These are phyloP conservation scores for Neurospora sp. DNA, from an alignment of 2,329 filamentous ascomycete species.

Conservation along the genomic window DNA sequence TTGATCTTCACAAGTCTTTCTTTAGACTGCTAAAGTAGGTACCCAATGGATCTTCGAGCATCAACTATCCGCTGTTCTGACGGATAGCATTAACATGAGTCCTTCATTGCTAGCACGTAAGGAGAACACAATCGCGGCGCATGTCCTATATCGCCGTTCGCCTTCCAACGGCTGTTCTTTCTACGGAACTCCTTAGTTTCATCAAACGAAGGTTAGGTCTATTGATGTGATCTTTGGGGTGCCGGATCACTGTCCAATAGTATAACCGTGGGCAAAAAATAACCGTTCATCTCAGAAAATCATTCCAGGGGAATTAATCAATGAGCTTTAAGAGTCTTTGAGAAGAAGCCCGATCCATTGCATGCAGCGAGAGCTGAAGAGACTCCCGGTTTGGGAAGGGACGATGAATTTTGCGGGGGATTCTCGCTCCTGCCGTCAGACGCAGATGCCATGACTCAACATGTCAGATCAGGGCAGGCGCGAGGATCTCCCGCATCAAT, in stretches of 20 bases:
- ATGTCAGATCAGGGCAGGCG: neutral
- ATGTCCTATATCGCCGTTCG: neutral
- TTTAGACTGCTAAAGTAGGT: too few species aligned
- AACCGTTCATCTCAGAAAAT: neutral
- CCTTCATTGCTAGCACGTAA: neutral
- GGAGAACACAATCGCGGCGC: neutral
- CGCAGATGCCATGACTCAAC: neutral
- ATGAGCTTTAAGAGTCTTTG: neutral
- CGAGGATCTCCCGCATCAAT: neutral
- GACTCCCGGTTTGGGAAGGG: neutral
- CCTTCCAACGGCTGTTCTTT: neutral
- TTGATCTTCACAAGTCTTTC: neutral
- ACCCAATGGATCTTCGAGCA: neutral
- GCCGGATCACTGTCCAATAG: neutral
- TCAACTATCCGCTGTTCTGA: neutral
- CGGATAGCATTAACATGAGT: neutral
- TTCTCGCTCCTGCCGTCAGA: neutral
- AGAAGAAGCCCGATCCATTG: neutral
- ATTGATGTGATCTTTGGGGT: neutral
- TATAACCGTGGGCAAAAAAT: neutral
- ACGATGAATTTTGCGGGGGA: neutral
- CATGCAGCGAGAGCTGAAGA: neutral
- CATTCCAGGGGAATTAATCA: neutral
- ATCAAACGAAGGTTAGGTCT: neutral
- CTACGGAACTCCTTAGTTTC: neutral